phyloP scores from a whole-genome alignment of 129 eudicot species.

The Tagetes patula region DNA sequence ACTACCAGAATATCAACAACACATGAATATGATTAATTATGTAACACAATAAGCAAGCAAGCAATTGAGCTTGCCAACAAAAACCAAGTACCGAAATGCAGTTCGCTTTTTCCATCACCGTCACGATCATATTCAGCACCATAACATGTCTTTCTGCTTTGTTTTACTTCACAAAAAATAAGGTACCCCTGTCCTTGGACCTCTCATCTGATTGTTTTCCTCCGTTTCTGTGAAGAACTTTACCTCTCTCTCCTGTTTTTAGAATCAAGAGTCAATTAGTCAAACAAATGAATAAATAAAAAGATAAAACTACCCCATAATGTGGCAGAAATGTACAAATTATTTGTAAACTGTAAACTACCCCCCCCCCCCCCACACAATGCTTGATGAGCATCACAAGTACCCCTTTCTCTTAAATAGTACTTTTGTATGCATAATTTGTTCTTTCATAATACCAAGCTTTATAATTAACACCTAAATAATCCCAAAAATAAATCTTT shows the following conservation, averaged over 20 bases:
- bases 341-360: too few relatives aligned
- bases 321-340: background rate
- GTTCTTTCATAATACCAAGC: conserved; percentile 3
- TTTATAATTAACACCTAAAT: background rate
- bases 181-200: conserved; percentile 98
- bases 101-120: background rate
- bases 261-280: background rate
- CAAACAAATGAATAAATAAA: background rate
- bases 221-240: conserved; percentile 98
- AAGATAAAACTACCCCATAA: too few relatives aligned
- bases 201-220: conserved; percentile 99
- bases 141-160: conserved; percentile 14
- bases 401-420: background rate
- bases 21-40: conserved; percentile 38
- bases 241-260: conserved; percentile 88
- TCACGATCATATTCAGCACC: conserved; percentile 20
- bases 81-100: conserved; percentile 22
- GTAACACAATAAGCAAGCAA: conserved; percentile 37
- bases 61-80: conserved; percentile 29
- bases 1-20: conserved; percentile 34
- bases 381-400: background rate
- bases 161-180: conserved; percentile 58
- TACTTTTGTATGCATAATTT: background rate
- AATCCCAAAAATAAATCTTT: background rate
- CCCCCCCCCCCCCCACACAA: too few relatives aligned